phyloP scores from a whole-genome alignment of 768 basidiomycete genomes.

The Pleurotus salmoneostramineus region DNA sequence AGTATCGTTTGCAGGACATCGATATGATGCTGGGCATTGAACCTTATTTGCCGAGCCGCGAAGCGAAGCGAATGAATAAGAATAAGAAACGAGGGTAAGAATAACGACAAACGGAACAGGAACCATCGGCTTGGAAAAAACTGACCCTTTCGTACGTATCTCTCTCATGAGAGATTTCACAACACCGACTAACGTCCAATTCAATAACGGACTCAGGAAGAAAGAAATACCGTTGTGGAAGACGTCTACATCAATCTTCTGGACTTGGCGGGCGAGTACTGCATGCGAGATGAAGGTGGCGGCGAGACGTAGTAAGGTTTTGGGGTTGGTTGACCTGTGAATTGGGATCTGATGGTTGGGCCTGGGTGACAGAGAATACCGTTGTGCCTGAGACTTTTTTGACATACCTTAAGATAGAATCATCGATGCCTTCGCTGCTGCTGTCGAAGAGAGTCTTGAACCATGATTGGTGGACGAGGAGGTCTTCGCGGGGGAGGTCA shows the following conservation, averaged over 20 bases:
- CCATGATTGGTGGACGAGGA: slow-evolving; percentile 52
- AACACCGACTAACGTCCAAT: slow-evolving; percentile 79
- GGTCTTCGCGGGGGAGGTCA: slow-evolving; percentile 38
- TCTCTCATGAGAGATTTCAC: slow-evolving; percentile 61
- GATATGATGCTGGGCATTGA: slow-evolving; percentile 44
- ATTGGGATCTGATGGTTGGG: neutral
- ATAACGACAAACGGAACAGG: slow-evolving; percentile 1
- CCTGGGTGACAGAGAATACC: neutral
- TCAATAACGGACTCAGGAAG: slow-evolving; percentile 67
- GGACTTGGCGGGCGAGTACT: slow-evolving; percentile 38
- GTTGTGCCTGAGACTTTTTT: neutral
- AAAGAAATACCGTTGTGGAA: slow-evolving; percentile 75
- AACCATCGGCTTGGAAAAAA: neutral
- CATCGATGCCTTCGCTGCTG: slow-evolving; percentile 79
- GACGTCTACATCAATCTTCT: slow-evolving; percentile 63
- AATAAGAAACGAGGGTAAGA: neutral
- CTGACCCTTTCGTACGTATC: slow-evolving; percentile 52
- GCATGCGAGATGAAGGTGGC: slow-evolving; percentile 66
- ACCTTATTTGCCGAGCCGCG: slow-evolving; percentile 26
- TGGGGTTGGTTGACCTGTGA: slow-evolving; percentile 65
- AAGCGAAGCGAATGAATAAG: too few relatives aligned
- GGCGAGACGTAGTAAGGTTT: slow-evolving; percentile 61
- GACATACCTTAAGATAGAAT: slow-evolving; percentile 60
- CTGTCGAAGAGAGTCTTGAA: slow-evolving; percentile 76
- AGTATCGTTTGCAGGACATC: slow-evolving; percentile 66